phyloP scores from a whole-genome alignment of 768 basidiomycete genomes.

The Panaeolus cyanescens region DNA sequence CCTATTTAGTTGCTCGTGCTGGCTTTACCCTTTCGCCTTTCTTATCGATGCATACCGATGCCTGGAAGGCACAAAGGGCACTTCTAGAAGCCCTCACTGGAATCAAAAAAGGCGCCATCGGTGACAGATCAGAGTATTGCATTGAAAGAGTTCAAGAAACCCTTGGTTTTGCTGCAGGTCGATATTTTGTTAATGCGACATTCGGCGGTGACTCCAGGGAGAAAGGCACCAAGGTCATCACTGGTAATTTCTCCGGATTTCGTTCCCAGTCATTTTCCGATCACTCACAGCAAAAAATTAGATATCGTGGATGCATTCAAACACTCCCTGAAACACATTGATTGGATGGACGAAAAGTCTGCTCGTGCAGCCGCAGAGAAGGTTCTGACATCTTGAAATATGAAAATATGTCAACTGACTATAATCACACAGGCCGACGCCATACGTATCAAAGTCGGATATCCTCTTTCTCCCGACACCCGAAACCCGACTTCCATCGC shows the following conservation, averaged over 20 bases:
- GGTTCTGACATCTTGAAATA: constrained; percentile 36
- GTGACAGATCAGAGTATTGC: constrained; percentile 85
- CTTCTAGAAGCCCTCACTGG: constrained; percentile 78
- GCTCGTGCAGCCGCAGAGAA: constrained; percentile 84
- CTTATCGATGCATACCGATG: constrained; percentile 73
- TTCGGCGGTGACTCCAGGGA: constrained; percentile 78
- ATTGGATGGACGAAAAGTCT: constrained; percentile 92
- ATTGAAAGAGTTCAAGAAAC: constrained; percentile 67
- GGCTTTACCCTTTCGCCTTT: constrained; percentile 68
- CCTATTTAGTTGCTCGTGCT: constrained; percentile 82
- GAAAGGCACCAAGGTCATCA: constrained; percentile 84
- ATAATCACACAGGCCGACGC: constrained; percentile 60
- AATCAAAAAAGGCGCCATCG: constrained; percentile 83
- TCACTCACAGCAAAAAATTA: constrained; percentile 22
- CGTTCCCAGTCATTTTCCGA: background rate
- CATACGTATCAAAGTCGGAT: constrained; percentile 91
- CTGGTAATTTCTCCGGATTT: constrained; percentile 40
- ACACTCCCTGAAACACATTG: constrained; percentile 64
- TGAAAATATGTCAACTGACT: constrained; percentile 6
- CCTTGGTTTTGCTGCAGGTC: constrained; percentile 88
- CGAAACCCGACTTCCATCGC: constrained; percentile 66
- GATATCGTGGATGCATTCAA: constrained; percentile 87
- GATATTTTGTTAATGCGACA: constrained; percentile 85
- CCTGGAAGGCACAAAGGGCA: constrained; percentile 74
- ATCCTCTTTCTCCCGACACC: constrained; percentile 86